Percentiles rank a stretch among this genome's conserved stretches.
phyloP scores from a whole-genome alignment of 352 stramenopile species.

The Phytophthora agathidicida region DNA sequence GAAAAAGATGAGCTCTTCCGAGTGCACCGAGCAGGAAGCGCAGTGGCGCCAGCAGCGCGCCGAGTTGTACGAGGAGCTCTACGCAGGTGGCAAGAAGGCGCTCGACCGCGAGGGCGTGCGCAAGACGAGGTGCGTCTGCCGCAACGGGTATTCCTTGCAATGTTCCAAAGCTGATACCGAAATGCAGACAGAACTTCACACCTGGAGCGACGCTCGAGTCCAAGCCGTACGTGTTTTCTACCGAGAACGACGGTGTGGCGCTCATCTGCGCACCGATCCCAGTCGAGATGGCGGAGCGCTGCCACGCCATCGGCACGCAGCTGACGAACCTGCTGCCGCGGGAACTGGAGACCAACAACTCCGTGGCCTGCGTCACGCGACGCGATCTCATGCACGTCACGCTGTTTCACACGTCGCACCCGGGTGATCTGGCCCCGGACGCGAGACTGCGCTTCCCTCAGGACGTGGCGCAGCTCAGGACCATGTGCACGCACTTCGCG shows the following conservation, averaged over 20 bases:
- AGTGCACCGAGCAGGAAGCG: conserved; percentile 40
- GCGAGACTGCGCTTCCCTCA: conserved; percentile 38
- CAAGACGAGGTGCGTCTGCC: conserved; percentile 36
- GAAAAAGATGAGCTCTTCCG: conserved; percentile 24
- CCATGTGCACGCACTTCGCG: conserved; percentile 42
- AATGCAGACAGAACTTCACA: conserved; percentile 40
- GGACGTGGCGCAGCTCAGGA: conserved; percentile 52
- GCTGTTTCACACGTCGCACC: conserved; percentile 81
- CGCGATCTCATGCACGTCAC: conserved; percentile 80
- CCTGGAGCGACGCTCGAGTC: conserved; percentile 42
- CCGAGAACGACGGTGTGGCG: conserved; percentile 47
- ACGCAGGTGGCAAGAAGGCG: conserved; percentile 38
- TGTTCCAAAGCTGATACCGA: background rate
- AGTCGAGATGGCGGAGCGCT: conserved; percentile 38
- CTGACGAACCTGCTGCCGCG: conserved; percentile 53
- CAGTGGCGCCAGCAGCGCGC: conserved; percentile 42
- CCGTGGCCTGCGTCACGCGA: conserved; percentile 64
- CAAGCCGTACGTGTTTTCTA: conserved; percentile 57
- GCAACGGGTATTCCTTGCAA: background rate
- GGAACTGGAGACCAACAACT: conserved; percentile 30
- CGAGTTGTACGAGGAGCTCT: conserved; percentile 50
- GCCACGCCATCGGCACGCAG: conserved; percentile 45
- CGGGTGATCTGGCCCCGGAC: conserved; percentile 53
- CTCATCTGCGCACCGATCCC: conserved; percentile 60
- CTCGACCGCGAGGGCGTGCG: conserved; percentile 45